Base-by-base conservation (phyloP, 345 rosid species). In the Noccaea bulbosa region DNA sequence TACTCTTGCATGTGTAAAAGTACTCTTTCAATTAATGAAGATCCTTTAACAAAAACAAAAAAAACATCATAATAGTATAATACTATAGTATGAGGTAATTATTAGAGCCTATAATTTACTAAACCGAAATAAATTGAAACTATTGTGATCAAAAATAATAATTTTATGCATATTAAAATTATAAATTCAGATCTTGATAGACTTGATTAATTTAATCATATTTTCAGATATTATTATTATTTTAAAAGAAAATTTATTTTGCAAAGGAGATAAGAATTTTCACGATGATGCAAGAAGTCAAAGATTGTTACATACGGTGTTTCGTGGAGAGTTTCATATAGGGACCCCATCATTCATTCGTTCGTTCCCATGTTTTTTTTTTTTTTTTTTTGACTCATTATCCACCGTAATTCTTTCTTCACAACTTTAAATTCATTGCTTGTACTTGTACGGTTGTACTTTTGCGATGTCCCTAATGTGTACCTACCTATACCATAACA, bases 301-400 rank as follows among this genome's bases (percentile, higher is more conserved):
- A 48, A 20, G 77, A 73, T 66, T 57, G 61, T 66, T 73, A 66
- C 77, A 73, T 49, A 73, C 54, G 77, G 35, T 66, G 33, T 66
- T 66, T 73, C 77, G 32, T 49, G 53, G 72, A 32, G 3, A 66
- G 77, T 60, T 73, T 57, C 72, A 33, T 22, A 17, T 6, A 20
- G 20, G 67, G 72, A 49, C 77, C 77, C 77, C 71, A 57, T 52
- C 48, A 20, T 51, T 37, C 44, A 43, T 44, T 17, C 3, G 7
- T 22, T n/a, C n/a, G n/a, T 50, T 3, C 10, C 7, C 4, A 12
- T 12, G 4, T n/a, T n/a, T n/a, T n/a, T 17, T 10, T 44, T 51
- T 51, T 33, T 2, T 51, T 11, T 50, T 50, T 24, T 7, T 48
- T 70, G 59, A 70, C 67, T 60, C 59, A 37, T 38, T 9, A 6